Percentiles rank a stretch among this genome's conserved stretches.
phyloP scores from a whole-genome alignment of 805 yeast species.

The Saturnispora saitoi region DNA sequence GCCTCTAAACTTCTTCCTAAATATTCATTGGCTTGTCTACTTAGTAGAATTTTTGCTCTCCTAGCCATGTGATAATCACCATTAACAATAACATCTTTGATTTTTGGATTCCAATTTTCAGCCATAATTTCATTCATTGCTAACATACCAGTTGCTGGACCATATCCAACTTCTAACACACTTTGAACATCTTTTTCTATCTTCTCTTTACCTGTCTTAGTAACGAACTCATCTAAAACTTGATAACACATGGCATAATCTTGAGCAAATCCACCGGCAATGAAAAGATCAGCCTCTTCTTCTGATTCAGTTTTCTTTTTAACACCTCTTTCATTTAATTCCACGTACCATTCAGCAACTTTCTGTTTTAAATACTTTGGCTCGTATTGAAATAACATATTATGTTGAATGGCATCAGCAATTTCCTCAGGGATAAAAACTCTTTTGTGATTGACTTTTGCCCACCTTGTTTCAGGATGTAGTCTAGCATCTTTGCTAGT shows the following conservation, averaged over 20 bases:
- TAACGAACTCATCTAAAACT: slow-evolving; percentile 56
- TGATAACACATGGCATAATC: slow-evolving; percentile 66
- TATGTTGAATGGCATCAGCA: slow-evolving; percentile 50
- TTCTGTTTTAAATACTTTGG: slow-evolving; percentile 59
- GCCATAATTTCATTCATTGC: slow-evolving; percentile 83
- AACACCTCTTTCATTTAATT: slow-evolving; percentile 43
- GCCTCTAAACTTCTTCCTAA: slow-evolving; percentile 18
- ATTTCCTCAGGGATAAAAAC: slow-evolving; percentile 49
- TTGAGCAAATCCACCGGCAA: slow-evolving; percentile 73
- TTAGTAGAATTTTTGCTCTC: slow-evolving; percentile 67
- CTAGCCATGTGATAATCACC: slow-evolving; percentile 68
- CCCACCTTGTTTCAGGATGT: slow-evolving; percentile 48
- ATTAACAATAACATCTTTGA: slow-evolving; percentile 63
- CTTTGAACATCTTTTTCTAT: slow-evolving; percentile 50
- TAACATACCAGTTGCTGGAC: slow-evolving; percentile 88
- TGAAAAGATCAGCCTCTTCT: slow-evolving; percentile 66
- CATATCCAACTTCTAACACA: slow-evolving; percentile 74
- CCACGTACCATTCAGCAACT: slow-evolving; percentile 32
- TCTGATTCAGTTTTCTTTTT: slow-evolving; percentile 34
- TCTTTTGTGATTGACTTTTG: slow-evolving; percentile 44
- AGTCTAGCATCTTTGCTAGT: slow-evolving; percentile 47
- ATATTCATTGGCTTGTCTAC: slow-evolving; percentile 55
- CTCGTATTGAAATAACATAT: slow-evolving; percentile 48
- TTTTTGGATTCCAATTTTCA: slow-evolving; percentile 46
- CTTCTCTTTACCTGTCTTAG: slow-evolving; percentile 39